A percentile compares a stretch with the other conserved stretches of the same genome.
Evolutionary conservation across 495 filamentous ascomycete species (phyloP).

Genomic region (Pseudomonodictys pantanalensis): DNA sequence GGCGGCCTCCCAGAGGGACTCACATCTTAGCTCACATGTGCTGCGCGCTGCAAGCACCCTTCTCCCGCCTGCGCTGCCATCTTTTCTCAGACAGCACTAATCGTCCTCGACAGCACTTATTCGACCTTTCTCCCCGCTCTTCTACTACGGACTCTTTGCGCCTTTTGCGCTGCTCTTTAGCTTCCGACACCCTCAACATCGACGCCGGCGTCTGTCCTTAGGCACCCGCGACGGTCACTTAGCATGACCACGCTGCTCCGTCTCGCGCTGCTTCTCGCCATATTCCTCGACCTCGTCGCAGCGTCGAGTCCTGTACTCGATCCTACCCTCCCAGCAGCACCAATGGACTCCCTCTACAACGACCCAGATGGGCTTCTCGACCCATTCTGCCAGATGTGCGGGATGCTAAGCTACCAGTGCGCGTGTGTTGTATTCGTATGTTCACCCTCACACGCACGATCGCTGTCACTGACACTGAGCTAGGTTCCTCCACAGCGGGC

Average conservation of each 20-base stretch:
- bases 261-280: slow-evolving; percentile 5
- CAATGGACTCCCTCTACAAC: slow-evolving; percentile 19
- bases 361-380: slow-evolving; percentile 28
- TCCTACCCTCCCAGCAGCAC: background rate
- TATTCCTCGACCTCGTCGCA: slow-evolving; percentile 13
- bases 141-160: background rate
- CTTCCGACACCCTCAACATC: background rate
- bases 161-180: background rate
- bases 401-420: slow-evolving; percentile 12
- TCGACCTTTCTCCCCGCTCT: background rate
- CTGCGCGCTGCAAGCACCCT: background rate
- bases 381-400: slow-evolving; percentile 21
- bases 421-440: slow-evolving; percentile 12
- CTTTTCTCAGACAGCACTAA: background rate
- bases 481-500: background rate
- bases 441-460: background rate
- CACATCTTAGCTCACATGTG: background rate
- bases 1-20: background rate
- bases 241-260: slow-evolving; percentile 23
- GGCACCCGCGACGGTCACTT: slow-evolving; percentile 16
- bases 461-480: slow-evolving; percentile 4
- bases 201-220: slow-evolving; percentile 1
- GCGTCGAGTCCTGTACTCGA: slow-evolving; percentile 18
- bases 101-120: background rate
- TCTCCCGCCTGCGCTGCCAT: background rate